Percentiles rank a stretch among this genome's conserved stretches.
phyloP scores from a whole-genome alignment of 2,329 filamentous ascomycete genomes.

The Dothiorella sarmentorum region DNA sequence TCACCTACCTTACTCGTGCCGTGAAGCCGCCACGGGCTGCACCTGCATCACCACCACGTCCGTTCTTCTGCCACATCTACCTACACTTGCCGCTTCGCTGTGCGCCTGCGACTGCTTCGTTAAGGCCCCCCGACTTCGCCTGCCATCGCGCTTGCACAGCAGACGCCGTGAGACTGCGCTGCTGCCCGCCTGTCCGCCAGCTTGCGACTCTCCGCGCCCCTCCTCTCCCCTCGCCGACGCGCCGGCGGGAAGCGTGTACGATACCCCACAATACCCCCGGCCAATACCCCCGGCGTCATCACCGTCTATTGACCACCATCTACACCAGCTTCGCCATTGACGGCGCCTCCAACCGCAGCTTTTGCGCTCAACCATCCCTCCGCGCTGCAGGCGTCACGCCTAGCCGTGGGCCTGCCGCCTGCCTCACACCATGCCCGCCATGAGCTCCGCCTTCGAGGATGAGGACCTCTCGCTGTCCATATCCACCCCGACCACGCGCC shows the following conservation, averaged over 20 bases:
- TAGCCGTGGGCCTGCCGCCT: not conserved
- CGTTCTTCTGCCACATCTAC: not conserved
- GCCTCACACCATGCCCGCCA: conserved; percentile 22
- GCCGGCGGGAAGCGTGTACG: not conserved
- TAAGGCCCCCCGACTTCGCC: conserved; percentile 14
- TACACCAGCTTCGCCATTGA: not conserved
- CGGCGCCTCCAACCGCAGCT: not conserved
- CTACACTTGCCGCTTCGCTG: too few relatives aligned
- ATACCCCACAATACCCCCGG: conserved; percentile 16
- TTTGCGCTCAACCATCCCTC: not conserved
- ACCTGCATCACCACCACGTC: conserved; percentile 3
- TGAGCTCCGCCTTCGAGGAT: conserved; percentile 61
- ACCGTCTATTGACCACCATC: not conserved
- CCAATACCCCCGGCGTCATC: not conserved
- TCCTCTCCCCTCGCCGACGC: not conserved
- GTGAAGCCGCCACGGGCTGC: conserved; percentile 10
- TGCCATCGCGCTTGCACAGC: not conserved
- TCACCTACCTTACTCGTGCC: conserved; percentile 18
- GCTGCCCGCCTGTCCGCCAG: not conserved
- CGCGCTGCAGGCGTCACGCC: not conserved
- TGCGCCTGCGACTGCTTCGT: not conserved
- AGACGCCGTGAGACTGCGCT: conserved; percentile 1
- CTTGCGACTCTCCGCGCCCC: not conserved
- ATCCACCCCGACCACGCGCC: conserved; percentile 23
- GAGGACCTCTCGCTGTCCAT: conserved; percentile 43